phyloP scores from a whole-genome alignment of 257 asterid genomes.

The Jaltomata sinuosa region DNA sequence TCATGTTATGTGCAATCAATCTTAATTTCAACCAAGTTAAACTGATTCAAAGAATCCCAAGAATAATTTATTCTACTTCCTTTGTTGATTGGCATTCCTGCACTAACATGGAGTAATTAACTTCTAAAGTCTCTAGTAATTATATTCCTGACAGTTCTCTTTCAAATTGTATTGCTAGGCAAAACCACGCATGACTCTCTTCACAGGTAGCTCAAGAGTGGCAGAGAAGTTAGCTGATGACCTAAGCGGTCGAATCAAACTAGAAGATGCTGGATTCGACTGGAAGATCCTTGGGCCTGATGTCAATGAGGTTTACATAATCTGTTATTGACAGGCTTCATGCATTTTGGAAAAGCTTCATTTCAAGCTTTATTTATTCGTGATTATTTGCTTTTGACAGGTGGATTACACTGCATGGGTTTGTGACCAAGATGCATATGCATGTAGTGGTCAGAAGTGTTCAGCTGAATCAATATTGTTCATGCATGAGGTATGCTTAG shows the following conservation, averaged over 20 bases:
- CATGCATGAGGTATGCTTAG: slow-evolving; percentile 60
- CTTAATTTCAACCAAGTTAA: background rate
- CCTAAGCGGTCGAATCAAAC: slow-evolving; percentile 66
- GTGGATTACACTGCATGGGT: slow-evolving; percentile 94
- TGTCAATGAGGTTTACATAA: slow-evolving; percentile 56
- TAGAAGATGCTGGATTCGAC: slow-evolving; percentile 97
- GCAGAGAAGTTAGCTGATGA: slow-evolving; percentile 88
- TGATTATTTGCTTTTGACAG: slow-evolving; percentile 21
- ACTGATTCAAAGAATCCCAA: background rate
- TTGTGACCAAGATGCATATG: slow-evolving; percentile 97
- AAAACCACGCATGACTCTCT: slow-evolving; percentile 92
- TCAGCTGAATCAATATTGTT: slow-evolving; percentile 87
- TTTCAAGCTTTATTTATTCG: background rate
- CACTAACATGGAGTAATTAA: background rate
- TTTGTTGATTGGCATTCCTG: background rate
- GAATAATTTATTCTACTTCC: background rate
- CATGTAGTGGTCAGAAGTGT: slow-evolving; percentile 97
- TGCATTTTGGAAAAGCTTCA: background rate
- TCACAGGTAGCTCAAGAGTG: slow-evolving; percentile 88
- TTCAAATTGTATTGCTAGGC: slow-evolving; percentile 39
- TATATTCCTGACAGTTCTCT: background rate
- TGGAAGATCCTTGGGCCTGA: slow-evolving; percentile 99
- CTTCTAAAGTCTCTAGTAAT: background rate
- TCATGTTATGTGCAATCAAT: background rate
- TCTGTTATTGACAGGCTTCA: background rate